These are phyloP conservation scores for Boletus sp. DNA, from an alignment of 768 basidiomycete genomes.

Conservation along the genomic window DNA sequence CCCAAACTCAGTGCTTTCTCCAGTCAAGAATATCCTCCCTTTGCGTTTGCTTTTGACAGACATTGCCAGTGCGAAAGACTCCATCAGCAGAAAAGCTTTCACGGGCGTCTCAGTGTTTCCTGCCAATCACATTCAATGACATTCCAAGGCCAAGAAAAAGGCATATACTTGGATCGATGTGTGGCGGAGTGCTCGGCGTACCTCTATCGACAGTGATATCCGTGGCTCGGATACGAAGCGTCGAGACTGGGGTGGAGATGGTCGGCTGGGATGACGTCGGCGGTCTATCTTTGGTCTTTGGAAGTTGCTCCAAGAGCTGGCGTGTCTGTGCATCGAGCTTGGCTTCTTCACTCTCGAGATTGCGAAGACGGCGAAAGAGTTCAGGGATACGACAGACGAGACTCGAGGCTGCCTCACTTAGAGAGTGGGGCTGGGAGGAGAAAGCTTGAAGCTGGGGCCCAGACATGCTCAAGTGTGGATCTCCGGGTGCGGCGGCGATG, in stretches of 20 bases:
- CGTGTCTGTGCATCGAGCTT: slow-evolving; percentile 16
- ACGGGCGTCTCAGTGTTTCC: slow-evolving; percentile 20
- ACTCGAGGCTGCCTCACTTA: slow-evolving; percentile 13
- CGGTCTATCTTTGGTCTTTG: background rate
- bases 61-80: slow-evolving; percentile 20
- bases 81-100: slow-evolving; percentile 17
- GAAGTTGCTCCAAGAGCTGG: slow-evolving; percentile 7
- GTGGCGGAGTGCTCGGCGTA: slow-evolving; percentile 2
- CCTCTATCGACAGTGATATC: background rate
- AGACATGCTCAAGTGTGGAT: slow-evolving; percentile 6
- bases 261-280: background rate
- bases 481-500: background rate
- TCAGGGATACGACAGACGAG: slow-evolving; percentile 15
- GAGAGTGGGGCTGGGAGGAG: background rate
- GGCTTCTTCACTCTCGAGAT: slow-evolving; percentile 23
- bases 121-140: background rate
- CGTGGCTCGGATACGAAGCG: background rate
- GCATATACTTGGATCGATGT: slow-evolving; percentile 11
- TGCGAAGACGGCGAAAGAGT: slow-evolving; percentile 19
- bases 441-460: background rate
- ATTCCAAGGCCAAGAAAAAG: background rate
- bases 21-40: slow-evolving; percentile 20
- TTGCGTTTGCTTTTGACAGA: slow-evolving; percentile 25
- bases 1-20: slow-evolving; percentile 14
- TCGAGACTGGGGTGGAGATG: slow-evolving; percentile 2